Conservation (phyloP, 768 basidiomycete species). For the Tylopilus intermedius region DNA sequence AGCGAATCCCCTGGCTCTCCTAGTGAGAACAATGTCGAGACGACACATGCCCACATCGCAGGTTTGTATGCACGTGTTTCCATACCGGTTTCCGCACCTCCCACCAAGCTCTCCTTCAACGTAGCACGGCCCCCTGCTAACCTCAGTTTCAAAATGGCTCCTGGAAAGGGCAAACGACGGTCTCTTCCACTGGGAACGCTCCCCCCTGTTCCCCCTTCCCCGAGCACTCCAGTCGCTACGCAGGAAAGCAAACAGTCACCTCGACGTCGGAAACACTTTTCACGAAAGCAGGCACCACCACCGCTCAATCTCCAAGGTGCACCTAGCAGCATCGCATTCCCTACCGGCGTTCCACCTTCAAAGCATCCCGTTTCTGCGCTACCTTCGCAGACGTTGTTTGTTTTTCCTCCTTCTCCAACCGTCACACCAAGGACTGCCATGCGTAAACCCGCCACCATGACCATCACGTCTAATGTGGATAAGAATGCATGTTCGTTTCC, state of each 20-base stretch:
- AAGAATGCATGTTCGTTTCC: slow-evolving; percentile 49
- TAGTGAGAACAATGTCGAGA: slow-evolving; percentile 27
- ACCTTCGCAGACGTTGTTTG: slow-evolving; percentile 80
- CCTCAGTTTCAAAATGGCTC: slow-evolving; percentile 45
- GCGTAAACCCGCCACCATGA: slow-evolving; percentile 75
- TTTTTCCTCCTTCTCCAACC: slow-evolving; percentile 77
- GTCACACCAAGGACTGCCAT: slow-evolving; percentile 43
- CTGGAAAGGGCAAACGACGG: slow-evolving; percentile 53
- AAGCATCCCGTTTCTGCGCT: slow-evolving; percentile 34
- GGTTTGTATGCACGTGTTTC: slow-evolving; percentile 8
- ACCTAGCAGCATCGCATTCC: slow-evolving; percentile 25
- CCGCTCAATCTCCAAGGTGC: slow-evolving; percentile 47
- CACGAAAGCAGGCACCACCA: slow-evolving; percentile 51
- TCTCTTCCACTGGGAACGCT: slow-evolving; percentile 58
- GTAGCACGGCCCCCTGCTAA: slow-evolving; percentile 42
- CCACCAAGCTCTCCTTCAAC: slow-evolving; percentile 55
- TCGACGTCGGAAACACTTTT: slow-evolving; percentile 44
- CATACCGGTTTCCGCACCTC: slow-evolving; percentile 49
- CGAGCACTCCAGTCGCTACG: slow-evolving; percentile 50
- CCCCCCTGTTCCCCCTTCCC: slow-evolving; percentile 71
- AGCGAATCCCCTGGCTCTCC: slow-evolving; percentile 33
- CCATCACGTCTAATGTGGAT: slow-evolving; percentile 59
- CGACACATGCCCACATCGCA: slow-evolving; percentile 7
- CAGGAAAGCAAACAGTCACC: slow-evolving; percentile 28
- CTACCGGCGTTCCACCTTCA: slow-evolving; percentile 17